Conservation (phyloP, 2,329 filamentous ascomycete species). For the Pseudocercospora macadamiae region DNA sequence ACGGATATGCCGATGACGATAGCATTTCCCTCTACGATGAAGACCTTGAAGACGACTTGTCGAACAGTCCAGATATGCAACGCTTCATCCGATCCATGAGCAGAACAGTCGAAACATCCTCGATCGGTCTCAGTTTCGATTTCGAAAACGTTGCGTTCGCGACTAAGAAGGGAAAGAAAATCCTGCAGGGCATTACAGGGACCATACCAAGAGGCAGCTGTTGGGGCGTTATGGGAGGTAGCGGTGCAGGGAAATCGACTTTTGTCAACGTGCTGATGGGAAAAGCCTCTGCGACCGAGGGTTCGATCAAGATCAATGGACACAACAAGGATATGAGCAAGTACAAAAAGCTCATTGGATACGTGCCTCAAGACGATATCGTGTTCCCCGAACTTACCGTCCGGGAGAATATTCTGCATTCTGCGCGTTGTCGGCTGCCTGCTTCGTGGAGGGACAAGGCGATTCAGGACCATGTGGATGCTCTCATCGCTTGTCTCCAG, state of each 20-base stretch:
- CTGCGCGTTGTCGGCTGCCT: slow-evolving; percentile 58
- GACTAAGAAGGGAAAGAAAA: slow-evolving; percentile 37
- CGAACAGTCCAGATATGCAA: slow-evolving; percentile 46
- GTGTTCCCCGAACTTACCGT: slow-evolving; percentile 64
- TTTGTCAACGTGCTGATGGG: slow-evolving; percentile 66
- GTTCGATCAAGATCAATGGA: slow-evolving; percentile 58
- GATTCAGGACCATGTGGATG: slow-evolving; percentile 58
- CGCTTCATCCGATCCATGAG: slow-evolving; percentile 58
- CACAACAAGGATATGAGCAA: slow-evolving; percentile 46
- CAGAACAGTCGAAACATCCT: slow-evolving; percentile 54
- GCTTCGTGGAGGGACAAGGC: slow-evolving; percentile 54
- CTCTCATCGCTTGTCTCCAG: slow-evolving; percentile 58
- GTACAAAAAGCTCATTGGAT: slow-evolving; percentile 64
- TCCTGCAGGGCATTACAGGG: slow-evolving; percentile 59
- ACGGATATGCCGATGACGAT: slow-evolving; percentile 31
- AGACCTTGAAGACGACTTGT: slow-evolving; percentile 31
- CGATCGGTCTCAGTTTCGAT: slow-evolving; percentile 58
- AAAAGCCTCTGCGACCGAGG: slow-evolving; percentile 55
- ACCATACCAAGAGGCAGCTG: slow-evolving; percentile 58
- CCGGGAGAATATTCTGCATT: slow-evolving; percentile 64
- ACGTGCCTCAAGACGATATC: slow-evolving; percentile 65
- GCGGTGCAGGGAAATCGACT: slow-evolving; percentile 62
- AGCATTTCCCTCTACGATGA: slow-evolving; percentile 37
- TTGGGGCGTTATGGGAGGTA: slow-evolving; percentile 64
- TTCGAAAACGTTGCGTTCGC: slow-evolving; percentile 51